Evolutionary conservation across 306 rosid species (phyloP), one percentile per base, ranked within the genome.

Genomic region (Cajanus cajan): DNA sequence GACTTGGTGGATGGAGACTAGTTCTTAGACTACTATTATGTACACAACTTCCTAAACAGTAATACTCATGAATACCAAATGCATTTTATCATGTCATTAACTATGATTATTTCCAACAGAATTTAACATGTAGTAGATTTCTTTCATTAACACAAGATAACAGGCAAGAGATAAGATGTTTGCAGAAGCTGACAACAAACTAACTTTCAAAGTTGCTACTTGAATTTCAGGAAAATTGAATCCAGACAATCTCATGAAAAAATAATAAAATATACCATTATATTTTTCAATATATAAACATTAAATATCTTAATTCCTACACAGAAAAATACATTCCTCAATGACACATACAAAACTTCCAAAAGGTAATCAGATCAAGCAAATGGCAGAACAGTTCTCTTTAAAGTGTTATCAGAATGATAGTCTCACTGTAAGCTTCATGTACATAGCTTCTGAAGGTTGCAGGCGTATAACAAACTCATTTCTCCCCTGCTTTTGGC

Each of bases 401-500:
- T 41, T 14, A 19, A 36, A 51, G 39, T 39, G 39, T 65, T 69
- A 64, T 61, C 50, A 63, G 78, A 70, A 85, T 64, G 63, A 77
- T 48, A 71, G 50, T 37, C 82, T 7, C 85, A 93, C 97, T 79
- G 91, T 89, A 40, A 93, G 90, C 88, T 93, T 93, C 97, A 93
- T 93, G 88, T 93, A 93, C 76, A 93, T 93, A 76, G 97, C 94
- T 84, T 90, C 97, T 58, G 83, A 83, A 77, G 97, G 97, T 66
- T 93, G 97, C 70, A 93, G 82, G 67, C 96, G 92, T 65, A 93
- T 93, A 24, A 93, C 97, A 75, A 90, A 89, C 90, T 93, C 97
- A 77, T 93, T 93, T 79, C 97, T 93, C 57, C 98, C 99, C 79
- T 93, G 99, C 71, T 83, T 93, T 71, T 91, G 80, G 78, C 99